Evolutionary conservation across 176 grass and related monocot species (phyloP).

Genomic region (Triticum turgidum): DNA sequence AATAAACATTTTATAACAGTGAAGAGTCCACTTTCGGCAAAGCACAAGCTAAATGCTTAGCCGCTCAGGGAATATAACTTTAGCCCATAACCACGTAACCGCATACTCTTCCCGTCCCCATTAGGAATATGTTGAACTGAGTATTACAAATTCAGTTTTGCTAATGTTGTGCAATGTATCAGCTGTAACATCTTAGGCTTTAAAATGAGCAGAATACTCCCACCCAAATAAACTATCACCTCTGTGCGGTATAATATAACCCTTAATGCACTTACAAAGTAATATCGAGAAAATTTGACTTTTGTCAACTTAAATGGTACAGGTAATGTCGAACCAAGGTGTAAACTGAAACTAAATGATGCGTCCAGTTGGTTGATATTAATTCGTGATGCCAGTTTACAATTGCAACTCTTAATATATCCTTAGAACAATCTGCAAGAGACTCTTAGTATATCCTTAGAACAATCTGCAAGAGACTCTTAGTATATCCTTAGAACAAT

Average conservation of each 20-base stretch:
- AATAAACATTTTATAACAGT: slow-evolving; percentile 8
- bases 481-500: neutral
- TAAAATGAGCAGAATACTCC: neutral
- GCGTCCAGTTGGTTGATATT: neutral
- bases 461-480: neutral
- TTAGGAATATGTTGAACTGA: neutral
- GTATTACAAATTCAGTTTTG: neutral
- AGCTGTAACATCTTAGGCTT: neutral
- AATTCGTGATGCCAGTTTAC: neutral
- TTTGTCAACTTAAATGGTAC: neutral
- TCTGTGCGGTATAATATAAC: neutral
- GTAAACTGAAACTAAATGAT: neutral
- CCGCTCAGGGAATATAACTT: slow-evolving; percentile 23
- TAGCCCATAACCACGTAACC: neutral
- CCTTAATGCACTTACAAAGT: neutral
- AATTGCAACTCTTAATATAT: neutral
- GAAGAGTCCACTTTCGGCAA: neutral
- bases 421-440: neutral
- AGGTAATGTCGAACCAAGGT: neutral
- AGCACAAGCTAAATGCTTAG: slow-evolving; percentile 4
- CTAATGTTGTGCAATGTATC: neutral
- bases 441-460: neutral
- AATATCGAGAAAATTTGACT: neutral
- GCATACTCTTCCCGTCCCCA: neutral
- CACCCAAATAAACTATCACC: neutral